A percentile compares a stretch with the other conserved stretches of the same genome.
Conservation (phyloP, 257 asterid species). For the Solanum megistacrolobum region DNA sequence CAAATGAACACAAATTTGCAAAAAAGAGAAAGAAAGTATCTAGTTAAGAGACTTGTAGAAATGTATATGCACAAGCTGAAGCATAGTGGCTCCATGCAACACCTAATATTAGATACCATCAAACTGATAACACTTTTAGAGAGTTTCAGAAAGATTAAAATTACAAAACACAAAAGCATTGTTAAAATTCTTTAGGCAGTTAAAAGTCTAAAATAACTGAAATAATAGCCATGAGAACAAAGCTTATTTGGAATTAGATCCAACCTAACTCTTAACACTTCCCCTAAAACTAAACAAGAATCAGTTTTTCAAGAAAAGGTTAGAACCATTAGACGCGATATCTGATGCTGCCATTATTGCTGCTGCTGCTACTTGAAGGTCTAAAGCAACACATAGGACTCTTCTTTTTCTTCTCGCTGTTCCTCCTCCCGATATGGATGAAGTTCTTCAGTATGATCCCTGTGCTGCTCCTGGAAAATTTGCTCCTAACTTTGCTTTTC, state of each 20-base stretch:
- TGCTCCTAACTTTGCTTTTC: slow-evolving; percentile 41
- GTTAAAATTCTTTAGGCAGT: background rate
- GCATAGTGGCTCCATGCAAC: background rate
- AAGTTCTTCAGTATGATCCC: slow-evolving; percentile 64
- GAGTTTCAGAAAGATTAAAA: background rate
- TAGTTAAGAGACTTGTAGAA: background rate
- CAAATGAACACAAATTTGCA: background rate
- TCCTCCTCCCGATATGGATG: slow-evolving; percentile 47
- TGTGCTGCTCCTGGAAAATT: slow-evolving; percentile 42
- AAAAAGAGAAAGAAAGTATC: background rate
- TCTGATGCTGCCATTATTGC: background rate
- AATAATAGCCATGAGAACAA: background rate
- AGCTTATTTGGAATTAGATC: slow-evolving; percentile 33
- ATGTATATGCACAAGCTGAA: background rate
- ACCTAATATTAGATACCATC: background rate
- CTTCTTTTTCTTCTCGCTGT: slow-evolving; percentile 40
- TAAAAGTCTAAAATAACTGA: background rate
- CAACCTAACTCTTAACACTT: slow-evolving; percentile 23
- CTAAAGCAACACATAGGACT: slow-evolving; percentile 59
- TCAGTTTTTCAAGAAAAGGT: slow-evolving; percentile 10
- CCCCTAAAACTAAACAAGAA: slow-evolving; percentile 10
- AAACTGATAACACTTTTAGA: background rate
- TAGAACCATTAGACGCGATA: background rate
- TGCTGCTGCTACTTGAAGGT: slow-evolving; percentile 36
- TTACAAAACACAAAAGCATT: background rate